Evolutionary conservation across 2,329 filamentous ascomycete species (phyloP).

Genomic region (Aspergillus sp.): DNA sequence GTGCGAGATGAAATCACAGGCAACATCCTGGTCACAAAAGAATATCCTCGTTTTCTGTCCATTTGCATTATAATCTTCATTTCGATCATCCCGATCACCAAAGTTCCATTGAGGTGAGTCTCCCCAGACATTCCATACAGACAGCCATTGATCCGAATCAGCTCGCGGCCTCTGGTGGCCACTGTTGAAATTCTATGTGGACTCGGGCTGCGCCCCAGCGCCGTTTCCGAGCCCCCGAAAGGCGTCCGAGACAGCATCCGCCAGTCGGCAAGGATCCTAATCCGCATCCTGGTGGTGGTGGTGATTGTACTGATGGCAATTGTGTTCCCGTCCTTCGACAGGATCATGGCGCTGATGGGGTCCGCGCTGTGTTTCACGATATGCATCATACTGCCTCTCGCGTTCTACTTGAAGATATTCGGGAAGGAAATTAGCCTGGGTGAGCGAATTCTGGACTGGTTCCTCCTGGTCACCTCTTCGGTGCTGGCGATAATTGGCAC

Average conservation of each 20-base stretch:
- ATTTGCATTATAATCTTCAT: conserved; percentile 77
- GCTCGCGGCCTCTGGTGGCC: conserved; percentile 72
- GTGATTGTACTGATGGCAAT: conserved; percentile 68
- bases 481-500: conserved; percentile 68
- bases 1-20: conserved; percentile 82
- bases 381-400: conserved; percentile 79
- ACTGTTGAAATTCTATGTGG: conserved; percentile 75
- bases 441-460: conserved; percentile 60
- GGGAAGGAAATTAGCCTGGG: conserved; percentile 54
- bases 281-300: conserved; percentile 59
- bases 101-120: conserved; percentile 70
- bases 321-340: conserved; percentile 69
- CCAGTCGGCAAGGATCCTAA: conserved; percentile 49
- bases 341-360: conserved; percentile 85
- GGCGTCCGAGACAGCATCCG: conserved; percentile 39
- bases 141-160: conserved; percentile 20
- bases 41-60: conserved; percentile 66
- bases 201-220: conserved; percentile 47
- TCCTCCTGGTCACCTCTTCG: conserved; percentile 59
- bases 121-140: not conserved
- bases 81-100: conserved; percentile 87
- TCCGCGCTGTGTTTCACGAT: conserved; percentile 87
- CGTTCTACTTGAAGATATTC: conserved; percentile 87
- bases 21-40: conserved; percentile 67
- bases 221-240: conserved; percentile 15